Conservation (phyloP, 2,329 filamentous ascomycete genomes). For the Fusarium sp. region DNA sequence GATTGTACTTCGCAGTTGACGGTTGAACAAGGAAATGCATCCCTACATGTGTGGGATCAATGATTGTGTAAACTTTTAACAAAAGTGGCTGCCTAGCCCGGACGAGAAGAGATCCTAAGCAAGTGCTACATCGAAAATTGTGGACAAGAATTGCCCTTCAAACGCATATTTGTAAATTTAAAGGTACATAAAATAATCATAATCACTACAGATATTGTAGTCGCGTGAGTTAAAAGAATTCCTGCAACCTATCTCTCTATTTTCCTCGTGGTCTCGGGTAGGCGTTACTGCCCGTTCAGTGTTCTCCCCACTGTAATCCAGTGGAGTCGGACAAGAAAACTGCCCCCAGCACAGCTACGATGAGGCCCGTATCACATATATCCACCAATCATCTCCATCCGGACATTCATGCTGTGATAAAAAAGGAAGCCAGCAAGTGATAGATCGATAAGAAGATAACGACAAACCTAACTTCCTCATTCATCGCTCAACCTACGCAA, state of each 20-base stretch:
- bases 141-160: not conserved
- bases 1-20: fast-evolving
- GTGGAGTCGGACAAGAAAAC: not conserved
- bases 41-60: no score
- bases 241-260: not conserved
- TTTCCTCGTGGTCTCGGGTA: not conserved
- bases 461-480: not conserved
- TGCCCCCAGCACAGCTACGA: not conserved
- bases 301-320: not conserved
- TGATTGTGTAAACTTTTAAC: no score
- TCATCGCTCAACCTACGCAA: not conserved
- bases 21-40: fast-evolving
- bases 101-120: fast-evolving
- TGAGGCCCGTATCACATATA: not conserved
- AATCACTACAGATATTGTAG: not conserved
- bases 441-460: not conserved
- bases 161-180: fast-evolving
- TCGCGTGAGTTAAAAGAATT: not conserved
- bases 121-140: not conserved
- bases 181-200: no score
- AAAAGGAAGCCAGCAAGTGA: not conserved
- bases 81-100: no score
- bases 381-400: not conserved
- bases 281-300: not conserved
- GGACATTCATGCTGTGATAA: not conserved